phyloP scores from a whole-genome alignment of 345 rosid genomes.

The Lenwebbia sp. region DNA sequence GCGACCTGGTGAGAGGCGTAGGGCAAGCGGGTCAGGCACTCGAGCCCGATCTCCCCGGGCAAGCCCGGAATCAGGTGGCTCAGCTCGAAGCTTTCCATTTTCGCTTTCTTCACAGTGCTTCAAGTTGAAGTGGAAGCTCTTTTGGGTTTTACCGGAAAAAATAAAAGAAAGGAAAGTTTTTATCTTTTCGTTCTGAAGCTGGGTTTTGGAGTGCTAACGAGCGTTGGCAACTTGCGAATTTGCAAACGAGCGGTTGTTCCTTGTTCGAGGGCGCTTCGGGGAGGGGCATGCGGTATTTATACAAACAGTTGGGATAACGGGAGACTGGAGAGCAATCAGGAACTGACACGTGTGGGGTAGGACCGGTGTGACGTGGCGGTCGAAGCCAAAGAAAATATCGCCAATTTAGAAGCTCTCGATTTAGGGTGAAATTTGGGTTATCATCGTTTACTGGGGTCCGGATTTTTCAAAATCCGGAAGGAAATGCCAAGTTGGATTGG shows the following conservation, averaged over 20 bases:
- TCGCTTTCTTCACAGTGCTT: not conserved
- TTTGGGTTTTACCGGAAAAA: not conserved
- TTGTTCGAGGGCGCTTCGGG: not conserved
- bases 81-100: constrained; percentile 10
- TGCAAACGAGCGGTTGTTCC: not conserved
- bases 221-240: no score
- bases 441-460: no score
- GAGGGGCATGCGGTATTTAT: not conserved
- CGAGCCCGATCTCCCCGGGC: constrained; percentile 44
- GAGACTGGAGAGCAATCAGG: not conserved
- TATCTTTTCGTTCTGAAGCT: not conserved
- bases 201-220: no score
- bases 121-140: not conserved
- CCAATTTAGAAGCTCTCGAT: not conserved
- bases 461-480: no score
- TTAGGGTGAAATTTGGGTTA: not conserved
- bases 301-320: not conserved
- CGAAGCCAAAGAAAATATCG: not conserved
- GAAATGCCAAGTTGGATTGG: no score
- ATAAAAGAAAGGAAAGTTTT: no score
- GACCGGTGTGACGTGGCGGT: not conserved
- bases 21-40: constrained; percentile 44
- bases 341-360: not conserved
- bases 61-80: constrained; percentile 35
- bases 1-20: constrained; percentile 31